phyloP scores from a whole-genome alignment of 192 early-diverging fungal genomes.

The Coemansia erecta region DNA sequence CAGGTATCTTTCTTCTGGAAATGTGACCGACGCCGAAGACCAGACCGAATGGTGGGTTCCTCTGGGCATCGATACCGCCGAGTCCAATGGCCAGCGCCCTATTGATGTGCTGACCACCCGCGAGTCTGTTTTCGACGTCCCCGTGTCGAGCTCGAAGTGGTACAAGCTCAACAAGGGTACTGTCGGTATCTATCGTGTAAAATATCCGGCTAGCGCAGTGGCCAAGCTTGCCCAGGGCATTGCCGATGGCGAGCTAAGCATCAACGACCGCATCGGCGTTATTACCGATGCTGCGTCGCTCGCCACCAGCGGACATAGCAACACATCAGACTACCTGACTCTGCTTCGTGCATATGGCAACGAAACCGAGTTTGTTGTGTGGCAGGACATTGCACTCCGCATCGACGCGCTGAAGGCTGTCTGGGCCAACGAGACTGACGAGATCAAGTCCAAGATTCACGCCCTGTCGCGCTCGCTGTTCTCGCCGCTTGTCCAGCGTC shows the following conservation, averaged over 20 bases:
- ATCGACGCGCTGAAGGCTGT: constrained; percentile 59
- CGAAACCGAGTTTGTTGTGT: constrained; percentile 82
- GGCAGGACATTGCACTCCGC: constrained; percentile 63
- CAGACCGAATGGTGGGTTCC: constrained; percentile 83
- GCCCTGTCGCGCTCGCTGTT: constrained; percentile 71
- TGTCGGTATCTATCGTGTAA: constrained; percentile 84
- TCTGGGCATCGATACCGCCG: constrained; percentile 57
- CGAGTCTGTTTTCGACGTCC: constrained; percentile 49
- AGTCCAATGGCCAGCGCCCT: constrained; percentile 18
- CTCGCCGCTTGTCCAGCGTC: constrained; percentile 63
- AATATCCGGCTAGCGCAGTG: constrained; percentile 62
- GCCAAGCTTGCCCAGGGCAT: constrained; percentile 58
- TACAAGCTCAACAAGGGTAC: constrained; percentile 86
- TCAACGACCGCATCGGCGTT: constrained; percentile 80
- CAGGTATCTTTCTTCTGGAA: constrained; percentile 79
- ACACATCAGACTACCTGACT: constrained; percentile 72
- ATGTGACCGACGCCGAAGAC: constrained; percentile 75
- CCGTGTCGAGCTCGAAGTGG: constrained; percentile 55
- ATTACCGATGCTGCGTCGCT: constrained; percentile 82
- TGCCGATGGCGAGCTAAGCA: constrained; percentile 57
- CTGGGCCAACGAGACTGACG: constrained; percentile 66
- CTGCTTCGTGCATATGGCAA: constrained; percentile 68
- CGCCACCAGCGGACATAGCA: constrained; percentile 76
- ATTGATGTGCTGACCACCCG: constrained; percentile 46
- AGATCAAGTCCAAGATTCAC: constrained; percentile 62